Percentiles rank a stretch among this genome's conserved stretches.
Conservation (phyloP, 345 rosid genomes). For the Triadica sebifera region DNA sequence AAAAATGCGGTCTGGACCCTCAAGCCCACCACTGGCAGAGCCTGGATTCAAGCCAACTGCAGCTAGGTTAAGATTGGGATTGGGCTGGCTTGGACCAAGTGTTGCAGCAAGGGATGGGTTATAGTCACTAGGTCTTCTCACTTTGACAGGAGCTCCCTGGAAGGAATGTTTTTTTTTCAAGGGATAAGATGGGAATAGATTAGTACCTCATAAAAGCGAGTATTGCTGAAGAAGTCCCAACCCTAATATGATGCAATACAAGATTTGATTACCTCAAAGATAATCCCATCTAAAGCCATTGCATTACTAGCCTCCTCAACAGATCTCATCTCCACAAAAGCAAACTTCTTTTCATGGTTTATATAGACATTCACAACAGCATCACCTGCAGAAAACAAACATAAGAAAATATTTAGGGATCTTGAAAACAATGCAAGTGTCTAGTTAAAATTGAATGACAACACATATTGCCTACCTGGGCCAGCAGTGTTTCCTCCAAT, state of each 20-base stretch:
- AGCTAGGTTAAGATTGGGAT: slow-evolving; percentile 80
- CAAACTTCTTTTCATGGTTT: slow-evolving; percentile 98
- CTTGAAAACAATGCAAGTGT: not conserved
- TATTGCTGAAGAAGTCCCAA: not conserved
- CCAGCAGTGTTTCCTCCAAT: slow-evolving; percentile 98
- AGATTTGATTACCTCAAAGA: slow-evolving; percentile 61
- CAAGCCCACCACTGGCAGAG: slow-evolving; percentile 85
- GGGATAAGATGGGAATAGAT: not conserved
- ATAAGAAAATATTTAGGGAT: not conserved
- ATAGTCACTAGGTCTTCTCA: slow-evolving; percentile 96
- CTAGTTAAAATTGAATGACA: not conserved
- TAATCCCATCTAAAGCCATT: slow-evolving; percentile 96
- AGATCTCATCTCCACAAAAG: slow-evolving; percentile 99
- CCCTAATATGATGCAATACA: not conserved
- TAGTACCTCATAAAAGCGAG: not conserved
- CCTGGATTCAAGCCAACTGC: slow-evolving; percentile 92
- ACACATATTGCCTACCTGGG: slow-evolving; percentile 51
- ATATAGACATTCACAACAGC: slow-evolving; percentile 99
- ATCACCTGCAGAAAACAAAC: slow-evolving; percentile 55
- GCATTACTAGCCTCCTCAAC: slow-evolving; percentile 99
- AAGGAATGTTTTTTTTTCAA: not conserved
- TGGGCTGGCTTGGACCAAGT: slow-evolving; percentile 98
- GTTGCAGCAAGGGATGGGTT: slow-evolving; percentile 93
- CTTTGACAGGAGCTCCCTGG: slow-evolving; percentile 93
- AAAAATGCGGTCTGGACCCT: slow-evolving; percentile 95